Evolutionary conservation across 1,139 yeast species (phyloP).

Genomic region (Diutina sp.): DNA sequence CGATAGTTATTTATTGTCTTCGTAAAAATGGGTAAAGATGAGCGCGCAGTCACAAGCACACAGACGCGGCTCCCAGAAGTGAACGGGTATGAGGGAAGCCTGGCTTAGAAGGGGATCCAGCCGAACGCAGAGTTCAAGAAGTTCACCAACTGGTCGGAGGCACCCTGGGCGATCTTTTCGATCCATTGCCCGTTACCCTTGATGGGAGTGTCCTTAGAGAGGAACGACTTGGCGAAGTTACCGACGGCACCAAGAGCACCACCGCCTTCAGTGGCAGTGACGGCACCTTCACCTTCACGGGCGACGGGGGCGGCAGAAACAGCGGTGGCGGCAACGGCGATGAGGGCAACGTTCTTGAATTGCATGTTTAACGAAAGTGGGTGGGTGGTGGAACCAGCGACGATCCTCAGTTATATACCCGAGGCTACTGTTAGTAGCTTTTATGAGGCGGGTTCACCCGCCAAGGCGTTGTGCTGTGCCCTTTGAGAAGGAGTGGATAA

Average conservation of each 20-base stretch:
- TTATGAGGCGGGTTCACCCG: too few relatives aligned
- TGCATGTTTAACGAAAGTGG: conserved; percentile 1
- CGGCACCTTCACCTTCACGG: neutral
- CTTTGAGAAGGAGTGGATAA: too few relatives aligned
- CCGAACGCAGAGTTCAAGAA: neutral
- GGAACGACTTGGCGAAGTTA: neutral
- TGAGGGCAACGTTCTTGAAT: neutral
- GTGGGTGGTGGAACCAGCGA: neutral
- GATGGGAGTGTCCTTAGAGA: neutral
- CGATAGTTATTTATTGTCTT: neutral
- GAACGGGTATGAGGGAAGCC: neutral
- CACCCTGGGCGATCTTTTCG: neutral
- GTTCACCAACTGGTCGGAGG: neutral
- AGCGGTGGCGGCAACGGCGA: neutral
- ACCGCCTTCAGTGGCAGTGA: neutral
- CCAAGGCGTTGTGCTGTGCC: too few relatives aligned
- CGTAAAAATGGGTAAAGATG: neutral
- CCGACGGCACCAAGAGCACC: neutral
- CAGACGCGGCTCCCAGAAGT: neutral
- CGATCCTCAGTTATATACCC: neutral
- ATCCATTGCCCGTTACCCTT: neutral
- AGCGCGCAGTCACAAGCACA: neutral
- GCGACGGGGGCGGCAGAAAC: conserved; percentile 1
- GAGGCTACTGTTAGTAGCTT: neutral
- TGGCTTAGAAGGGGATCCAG: neutral